Conservation (phyloP, 1,139 yeast species). For the Geotrichum citri-aurantii region DNA sequence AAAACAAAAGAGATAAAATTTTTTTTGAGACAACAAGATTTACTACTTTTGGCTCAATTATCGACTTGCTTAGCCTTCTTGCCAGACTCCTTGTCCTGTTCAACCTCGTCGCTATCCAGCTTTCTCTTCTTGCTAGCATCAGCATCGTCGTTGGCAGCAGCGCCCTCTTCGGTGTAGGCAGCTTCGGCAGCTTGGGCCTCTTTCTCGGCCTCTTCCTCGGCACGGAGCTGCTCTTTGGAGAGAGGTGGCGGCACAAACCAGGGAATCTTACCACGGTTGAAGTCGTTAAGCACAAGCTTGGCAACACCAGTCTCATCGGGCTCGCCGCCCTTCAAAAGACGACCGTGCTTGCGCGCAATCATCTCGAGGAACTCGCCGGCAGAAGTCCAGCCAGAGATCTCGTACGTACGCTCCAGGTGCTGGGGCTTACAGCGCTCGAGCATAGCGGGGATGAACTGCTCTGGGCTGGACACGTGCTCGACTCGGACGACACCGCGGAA, state of each 20-base stretch:
- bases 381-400: slow-evolving; percentile 85
- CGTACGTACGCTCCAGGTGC: slow-evolving; percentile 93
- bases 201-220: slow-evolving; percentile 12
- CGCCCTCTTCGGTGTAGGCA: slow-evolving; percentile 24
- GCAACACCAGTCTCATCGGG: slow-evolving; percentile 95
- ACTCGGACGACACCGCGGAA: slow-evolving; percentile 97
- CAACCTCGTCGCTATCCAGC: slow-evolving; percentile 16
- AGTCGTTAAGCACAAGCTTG: slow-evolving; percentile 83
- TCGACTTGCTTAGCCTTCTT: background rate
- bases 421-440: slow-evolving; percentile 79
- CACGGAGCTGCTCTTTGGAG: slow-evolving; percentile 34
- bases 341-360: slow-evolving; percentile 87
- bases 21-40: background rate
- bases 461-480: slow-evolving; percentile 92
- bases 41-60: background rate
- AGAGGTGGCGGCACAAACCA: slow-evolving; percentile 95
- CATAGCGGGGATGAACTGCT: slow-evolving; percentile 88
- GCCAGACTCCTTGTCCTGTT: slow-evolving; percentile 3
- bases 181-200: slow-evolving; percentile 23
- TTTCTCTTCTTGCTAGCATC: slow-evolving; percentile 16
- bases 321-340: slow-evolving; percentile 93
- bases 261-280: slow-evolving; percentile 95
- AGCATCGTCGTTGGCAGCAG: slow-evolving; percentile 18
- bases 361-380: slow-evolving; percentile 81
- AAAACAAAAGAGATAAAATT: background rate